These are phyloP conservation scores for Silene conica DNA, from an alignment of 148 eudicot species.

Conservation along the genomic window DNA sequence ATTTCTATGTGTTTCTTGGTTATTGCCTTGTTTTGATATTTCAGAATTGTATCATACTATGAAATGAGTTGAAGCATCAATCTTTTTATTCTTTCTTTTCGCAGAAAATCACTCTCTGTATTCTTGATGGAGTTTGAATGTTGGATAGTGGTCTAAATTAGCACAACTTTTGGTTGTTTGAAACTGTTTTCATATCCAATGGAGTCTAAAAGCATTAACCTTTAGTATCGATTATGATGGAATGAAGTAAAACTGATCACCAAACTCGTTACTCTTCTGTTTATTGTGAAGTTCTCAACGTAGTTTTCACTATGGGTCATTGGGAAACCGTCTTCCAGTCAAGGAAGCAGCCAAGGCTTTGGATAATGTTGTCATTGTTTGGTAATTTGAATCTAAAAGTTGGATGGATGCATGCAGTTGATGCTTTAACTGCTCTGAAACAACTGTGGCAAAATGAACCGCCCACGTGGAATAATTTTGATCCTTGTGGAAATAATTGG, in stretches of 20 bases:
- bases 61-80: background rate
- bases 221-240: too few species aligned
- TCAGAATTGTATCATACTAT: too few species aligned
- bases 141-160: too few species aligned
- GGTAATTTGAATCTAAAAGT: background rate
- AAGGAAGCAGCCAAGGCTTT: too few species aligned
- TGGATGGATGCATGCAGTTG: slow-evolving; percentile 31
- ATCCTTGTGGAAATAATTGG: slow-evolving; percentile 71
- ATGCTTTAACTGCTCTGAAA: slow-evolving; percentile 39
- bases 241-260: too few species aligned
- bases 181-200: too few species aligned
- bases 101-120: too few species aligned
- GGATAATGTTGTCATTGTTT: background rate
- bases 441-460: slow-evolving; percentile 48
- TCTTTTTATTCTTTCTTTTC: background rate
- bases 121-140: background rate
- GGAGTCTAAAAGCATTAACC: too few species aligned
- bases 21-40: background rate
- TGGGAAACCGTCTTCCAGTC: background rate
- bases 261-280: too few species aligned
- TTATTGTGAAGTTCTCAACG: background rate
- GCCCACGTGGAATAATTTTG: slow-evolving; percentile 50
- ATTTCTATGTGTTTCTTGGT: background rate
- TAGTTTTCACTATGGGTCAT: background rate
- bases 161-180: too few species aligned